Base-by-base conservation (phyloP, 1,139 yeast genomes). In the Hyphopichia pseudoburtonii region DNA sequence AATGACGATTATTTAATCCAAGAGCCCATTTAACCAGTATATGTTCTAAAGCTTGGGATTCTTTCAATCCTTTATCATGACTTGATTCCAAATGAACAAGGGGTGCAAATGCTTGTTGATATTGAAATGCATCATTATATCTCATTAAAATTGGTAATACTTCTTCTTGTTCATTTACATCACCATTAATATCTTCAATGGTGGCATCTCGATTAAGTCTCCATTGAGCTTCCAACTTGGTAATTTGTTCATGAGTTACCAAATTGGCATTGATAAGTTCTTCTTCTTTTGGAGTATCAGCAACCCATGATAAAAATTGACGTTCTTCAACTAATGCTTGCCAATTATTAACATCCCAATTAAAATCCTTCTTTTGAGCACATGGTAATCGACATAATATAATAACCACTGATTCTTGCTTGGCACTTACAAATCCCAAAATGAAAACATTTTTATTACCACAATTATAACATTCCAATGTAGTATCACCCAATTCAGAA, bases 261-360 rank as follows among this genome's bases (percentile, higher is more conserved):
- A 70, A 57, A 30, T 76, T 70, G 1, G 89, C 73, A 36, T 66
- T 67, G 23, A 79, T 54, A 40, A 73, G 62, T 37, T 83, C 87
- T 35, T 80, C 87, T 40, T 82, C 89, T 2, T 71, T 54, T 1
- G 95, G 95, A 3, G 46, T 46, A 1, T 80, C 67, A 0, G 88
- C 92, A 16, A 90, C 77, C 97, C 97, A 90, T 1, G 87, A 68
- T 41, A 89, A 66, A 47, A 90, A 78, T 44, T 80, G 82, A 28
- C 95, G 71, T 46, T 87, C 85, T 45, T 85, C 94, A 41, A 90
- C 86, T 41, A 90, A 65, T 0, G 96, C 78, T 52, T 84, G 89
- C 97, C 97, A 90, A 45, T 85, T 86, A 28, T 74, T 76, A 1
- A 94, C 82, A 53, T 88, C 96, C 97, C 97, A 90, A 50, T 82